Base-by-base conservation (phyloP, 139 green algal species). In the Penium margaritaceum region DNA sequence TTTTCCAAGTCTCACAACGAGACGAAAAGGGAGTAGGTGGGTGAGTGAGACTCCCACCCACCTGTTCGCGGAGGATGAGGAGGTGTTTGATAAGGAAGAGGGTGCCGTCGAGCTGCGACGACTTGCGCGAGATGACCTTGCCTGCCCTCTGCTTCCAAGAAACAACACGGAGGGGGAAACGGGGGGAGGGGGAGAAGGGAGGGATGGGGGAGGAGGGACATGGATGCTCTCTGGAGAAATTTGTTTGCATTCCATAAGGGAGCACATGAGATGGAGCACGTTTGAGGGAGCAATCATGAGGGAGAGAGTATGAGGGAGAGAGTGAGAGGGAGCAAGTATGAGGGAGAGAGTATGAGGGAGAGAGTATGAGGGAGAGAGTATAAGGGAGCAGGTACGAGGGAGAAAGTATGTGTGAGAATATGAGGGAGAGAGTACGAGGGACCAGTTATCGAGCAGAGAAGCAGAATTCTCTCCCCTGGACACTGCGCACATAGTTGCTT, bases 1-100 rank as follows among this genome's bases (percentile, higher is more conserved):
- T 54, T 54, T 54, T 54, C 14, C 43, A 54, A 12, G 15, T 12
- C 43, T 12, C 14, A 12, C 12, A 54, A 54, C 14, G 43, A 54
- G 14, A 54, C 43, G 43, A n/a, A n/a, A 12, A 12, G 15, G 43
- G 12, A 15, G 43, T 15, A 15, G 43, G 43, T 54, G 12, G 43
- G 14, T 14, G 14, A 14, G 53, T 29, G n/a, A n/a, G 9, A 51
- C 15, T 3, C 47, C 14, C 55, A 21, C 67, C 0, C 46, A 74
- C 67, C 76, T 94, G 89, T 83, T 97, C 91, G 3, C 90, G 74
- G 68, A 98, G 85, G 60, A 94, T 88, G 65, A 97, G 87, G 70
- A 98, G 87, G 81, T 97, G 90, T 72, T 88, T 88, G 71, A 98
- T 92, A 32, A 90, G 83, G 79, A 97, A 97, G 38, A 98, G 89